phyloP scores from a whole-genome alignment of 2,329 filamentous ascomycete species.

The Nothomitra cinnamomea region DNA sequence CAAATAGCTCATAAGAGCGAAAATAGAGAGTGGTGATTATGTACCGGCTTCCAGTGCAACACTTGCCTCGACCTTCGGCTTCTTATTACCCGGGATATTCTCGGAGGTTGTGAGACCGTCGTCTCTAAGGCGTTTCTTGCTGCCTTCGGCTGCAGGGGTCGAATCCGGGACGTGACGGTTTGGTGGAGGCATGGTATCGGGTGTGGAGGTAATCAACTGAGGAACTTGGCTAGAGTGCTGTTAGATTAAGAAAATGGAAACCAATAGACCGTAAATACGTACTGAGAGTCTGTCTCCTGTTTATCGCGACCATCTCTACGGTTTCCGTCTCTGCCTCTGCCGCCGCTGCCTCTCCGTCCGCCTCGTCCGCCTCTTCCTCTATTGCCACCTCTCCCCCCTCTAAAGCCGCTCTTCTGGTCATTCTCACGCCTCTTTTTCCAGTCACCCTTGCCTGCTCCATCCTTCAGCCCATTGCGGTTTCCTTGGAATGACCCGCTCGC shows the following conservation, averaged over 20 bases:
- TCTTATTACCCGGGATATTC: conserved; percentile 43
- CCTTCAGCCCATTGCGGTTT: conserved; percentile 19
- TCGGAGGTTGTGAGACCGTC: conserved; percentile 26
- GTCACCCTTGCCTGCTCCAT: conserved; percentile 30
- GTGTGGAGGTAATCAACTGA: conserved; percentile 1
- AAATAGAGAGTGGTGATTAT: not conserved
- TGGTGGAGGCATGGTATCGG: not conserved
- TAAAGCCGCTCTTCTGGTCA: conserved; percentile 43
- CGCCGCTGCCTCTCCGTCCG: conserved; percentile 21
- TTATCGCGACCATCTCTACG: conserved; percentile 9
- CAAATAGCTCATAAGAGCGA: not conserved
- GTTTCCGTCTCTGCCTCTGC: conserved; percentile 11
- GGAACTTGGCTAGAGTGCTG: conserved; percentile 1
- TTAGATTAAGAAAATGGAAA: not conserved
- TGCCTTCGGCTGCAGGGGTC: conserved; percentile 13
- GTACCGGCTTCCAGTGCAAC: not conserved
- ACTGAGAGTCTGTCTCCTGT: conserved; percentile 1
- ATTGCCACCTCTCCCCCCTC: conserved; percentile 23
- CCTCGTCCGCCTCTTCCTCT: conserved; percentile 20
- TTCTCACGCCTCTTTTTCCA: conserved; percentile 48
- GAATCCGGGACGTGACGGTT: not conserved
- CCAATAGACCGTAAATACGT: too few relatives aligned
- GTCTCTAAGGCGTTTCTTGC: conserved; percentile 39
- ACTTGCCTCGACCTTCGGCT: conserved; percentile 36
- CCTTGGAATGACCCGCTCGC: conserved; percentile 25